Conservation (phyloP, 2,329 filamentous ascomycete genomes). For the Fusarium sp. region DNA sequence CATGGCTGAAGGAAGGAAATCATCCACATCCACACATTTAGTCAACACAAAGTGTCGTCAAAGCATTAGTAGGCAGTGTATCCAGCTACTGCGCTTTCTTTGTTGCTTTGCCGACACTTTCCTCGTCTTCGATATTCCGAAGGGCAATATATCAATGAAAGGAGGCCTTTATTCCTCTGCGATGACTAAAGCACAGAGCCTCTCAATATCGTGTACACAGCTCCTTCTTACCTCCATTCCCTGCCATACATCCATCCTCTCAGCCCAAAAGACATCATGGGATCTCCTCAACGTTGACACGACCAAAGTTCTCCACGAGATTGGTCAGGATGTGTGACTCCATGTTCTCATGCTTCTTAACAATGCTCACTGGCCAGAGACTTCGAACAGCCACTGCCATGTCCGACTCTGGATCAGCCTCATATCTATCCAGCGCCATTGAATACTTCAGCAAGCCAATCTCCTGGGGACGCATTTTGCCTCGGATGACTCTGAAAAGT, state of each 20-base stretch:
- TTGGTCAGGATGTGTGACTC: slow-evolving; percentile 35
- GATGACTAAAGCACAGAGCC: rapidly evolving
- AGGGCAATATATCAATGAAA: not conserved
- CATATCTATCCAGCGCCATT: slow-evolving; percentile 30
- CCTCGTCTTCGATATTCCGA: not conserved
- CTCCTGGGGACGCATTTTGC: slow-evolving; percentile 47
- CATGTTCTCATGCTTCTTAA: slow-evolving; percentile 42
- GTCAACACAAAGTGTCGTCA: no score
- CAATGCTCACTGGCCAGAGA: slow-evolving; percentile 45
- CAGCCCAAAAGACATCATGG: not conserved
- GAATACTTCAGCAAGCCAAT: slow-evolving; percentile 23
- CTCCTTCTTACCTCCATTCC: not conserved
- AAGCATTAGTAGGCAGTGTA: not conserved
- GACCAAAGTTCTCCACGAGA: slow-evolving; percentile 33
- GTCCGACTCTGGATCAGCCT: slow-evolving; percentile 23
- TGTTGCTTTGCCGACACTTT: not conserved
- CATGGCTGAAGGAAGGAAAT: no score
- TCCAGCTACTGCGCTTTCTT: not conserved
- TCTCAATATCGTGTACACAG: not conserved
- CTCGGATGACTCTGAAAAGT: slow-evolving; percentile 47
- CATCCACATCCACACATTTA: not conserved
- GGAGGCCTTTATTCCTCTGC: not conserved
- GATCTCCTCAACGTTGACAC: not conserved
- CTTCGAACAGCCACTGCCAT: slow-evolving; percentile 43
- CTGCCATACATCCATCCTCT: rapidly evolving